A percentile compares a stretch with the other conserved stretches of the same genome.
These are phyloP conservation scores for Pilasporangium apinafurcum DNA, from an alignment of 352 stramenopile species.

Conservation along the genomic window DNA sequence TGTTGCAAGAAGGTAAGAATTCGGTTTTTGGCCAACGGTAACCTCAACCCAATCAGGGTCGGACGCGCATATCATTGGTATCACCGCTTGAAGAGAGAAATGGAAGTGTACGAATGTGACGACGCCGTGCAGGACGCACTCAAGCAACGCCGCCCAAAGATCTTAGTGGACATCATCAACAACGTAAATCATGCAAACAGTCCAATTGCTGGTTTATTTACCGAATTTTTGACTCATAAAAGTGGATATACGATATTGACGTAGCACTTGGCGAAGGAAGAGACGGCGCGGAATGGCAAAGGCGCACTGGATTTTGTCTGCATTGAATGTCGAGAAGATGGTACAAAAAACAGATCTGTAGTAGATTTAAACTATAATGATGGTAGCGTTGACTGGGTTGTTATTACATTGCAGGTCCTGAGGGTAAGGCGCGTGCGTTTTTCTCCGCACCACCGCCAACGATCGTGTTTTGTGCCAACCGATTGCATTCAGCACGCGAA, in stretches of 20 bases:
- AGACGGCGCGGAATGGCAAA: slow-evolving; percentile 14
- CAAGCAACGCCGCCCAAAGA: slow-evolving; percentile 52
- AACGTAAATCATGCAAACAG: slow-evolving; percentile 18
- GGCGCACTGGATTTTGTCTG: slow-evolving; percentile 64
- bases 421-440: slow-evolving; percentile 72
- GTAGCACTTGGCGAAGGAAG: slow-evolving; percentile 45
- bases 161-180: slow-evolving; percentile 76
- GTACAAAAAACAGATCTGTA: slow-evolving; percentile 13
- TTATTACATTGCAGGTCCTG: slow-evolving; percentile 31
- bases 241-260: background rate
- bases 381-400: too few species aligned
- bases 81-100: slow-evolving; percentile 7
- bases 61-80: background rate
- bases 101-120: slow-evolving; percentile 78
- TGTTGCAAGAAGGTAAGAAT: slow-evolving; percentile 23
- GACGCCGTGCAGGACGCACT: slow-evolving; percentile 71
- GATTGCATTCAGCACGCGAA: slow-evolving; percentile 58
- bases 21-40: too few species aligned
- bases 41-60: too few species aligned
- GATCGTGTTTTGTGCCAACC: slow-evolving; percentile 79
- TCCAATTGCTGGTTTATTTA: background rate
- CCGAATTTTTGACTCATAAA: background rate
- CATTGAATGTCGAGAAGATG: slow-evolving; percentile 67
- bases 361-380: too few species aligned
- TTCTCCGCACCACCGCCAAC: slow-evolving; percentile 78